phyloP scores from a whole-genome alignment of 2,329 filamentous ascomycete genomes.

The Fusarium hostae region DNA sequence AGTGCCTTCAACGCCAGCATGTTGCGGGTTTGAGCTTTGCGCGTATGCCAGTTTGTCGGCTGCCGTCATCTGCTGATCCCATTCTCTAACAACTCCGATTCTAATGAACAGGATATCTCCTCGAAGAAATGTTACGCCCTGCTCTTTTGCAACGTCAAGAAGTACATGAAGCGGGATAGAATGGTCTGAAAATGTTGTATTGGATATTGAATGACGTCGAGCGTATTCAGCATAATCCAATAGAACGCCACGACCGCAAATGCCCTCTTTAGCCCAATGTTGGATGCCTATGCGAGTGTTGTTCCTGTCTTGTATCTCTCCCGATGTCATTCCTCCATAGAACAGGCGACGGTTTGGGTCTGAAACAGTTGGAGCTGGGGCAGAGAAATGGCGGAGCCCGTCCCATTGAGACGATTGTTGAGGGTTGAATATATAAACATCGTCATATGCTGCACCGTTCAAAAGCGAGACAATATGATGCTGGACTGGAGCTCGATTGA shows the following conservation, averaged over 20 bases:
- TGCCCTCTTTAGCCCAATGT: constrained; percentile 3
- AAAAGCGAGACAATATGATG: neutral
- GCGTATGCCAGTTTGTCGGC: neutral
- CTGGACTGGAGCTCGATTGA: constrained; percentile 5
- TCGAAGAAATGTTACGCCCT: neutral
- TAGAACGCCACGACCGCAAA: constrained; percentile 1
- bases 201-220: neutral
- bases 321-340: constrained; percentile 1
- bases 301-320: neutral
- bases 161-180: neutral
- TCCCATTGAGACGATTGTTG: constrained; percentile 12
- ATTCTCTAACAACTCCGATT: neutral
- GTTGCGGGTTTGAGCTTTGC: neutral
- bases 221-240: constrained; percentile 1
- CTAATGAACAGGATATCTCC: neutral
- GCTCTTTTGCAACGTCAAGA: neutral
- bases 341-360: neutral
- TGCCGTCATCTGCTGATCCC: neutral
- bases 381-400: constrained; percentile 1
- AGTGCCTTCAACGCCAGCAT: constrained; percentile 1
- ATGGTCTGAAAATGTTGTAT: neutral
- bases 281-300: neutral
- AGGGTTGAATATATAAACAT: constrained; percentile 7
- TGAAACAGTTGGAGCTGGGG: neutral
- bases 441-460: neutral